These are phyloP conservation scores for Podila verticillata DNA, from an alignment of 192 early-diverging fungal genomes.

Conservation along the genomic window DNA sequence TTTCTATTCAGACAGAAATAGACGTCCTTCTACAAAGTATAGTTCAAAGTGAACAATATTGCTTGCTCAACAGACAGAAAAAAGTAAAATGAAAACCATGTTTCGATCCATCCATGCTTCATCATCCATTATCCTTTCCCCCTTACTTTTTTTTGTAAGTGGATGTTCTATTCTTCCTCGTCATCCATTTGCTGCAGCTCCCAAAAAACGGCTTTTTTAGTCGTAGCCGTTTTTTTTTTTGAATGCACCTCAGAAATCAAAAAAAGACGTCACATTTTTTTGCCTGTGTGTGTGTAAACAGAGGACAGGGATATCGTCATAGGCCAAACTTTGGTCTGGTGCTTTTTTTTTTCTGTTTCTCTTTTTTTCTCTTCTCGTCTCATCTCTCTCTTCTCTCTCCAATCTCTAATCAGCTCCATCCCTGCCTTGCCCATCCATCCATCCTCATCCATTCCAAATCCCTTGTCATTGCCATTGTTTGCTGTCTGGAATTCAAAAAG, in stretches of 20 bases:
- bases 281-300: conserved; percentile 15
- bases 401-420: conserved; percentile 4
- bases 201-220: background rate
- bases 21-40: too few species aligned
- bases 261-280: background rate
- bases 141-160: too few species aligned
- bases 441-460: conserved; percentile 12
- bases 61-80: too few species aligned
- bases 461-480: background rate
- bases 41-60: too few species aligned
- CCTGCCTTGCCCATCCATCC: background rate
- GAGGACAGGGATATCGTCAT: background rate
- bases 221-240: background rate
- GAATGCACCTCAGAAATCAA: too few species aligned
- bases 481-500: background rate
- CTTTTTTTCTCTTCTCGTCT: conserved; percentile 14
- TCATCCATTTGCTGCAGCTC: too few species aligned
- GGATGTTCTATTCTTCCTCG: too few species aligned
- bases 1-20: too few species aligned
- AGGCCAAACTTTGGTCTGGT: background rate
- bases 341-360: background rate
- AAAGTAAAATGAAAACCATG: too few species aligned
- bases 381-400: too few species aligned
- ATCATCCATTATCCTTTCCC: too few species aligned
- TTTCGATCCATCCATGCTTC: too few species aligned